These are phyloP conservation scores for Clarireedia paspali DNA, from an alignment of 2,329 filamentous ascomycete genomes.

Conservation along the genomic window DNA sequence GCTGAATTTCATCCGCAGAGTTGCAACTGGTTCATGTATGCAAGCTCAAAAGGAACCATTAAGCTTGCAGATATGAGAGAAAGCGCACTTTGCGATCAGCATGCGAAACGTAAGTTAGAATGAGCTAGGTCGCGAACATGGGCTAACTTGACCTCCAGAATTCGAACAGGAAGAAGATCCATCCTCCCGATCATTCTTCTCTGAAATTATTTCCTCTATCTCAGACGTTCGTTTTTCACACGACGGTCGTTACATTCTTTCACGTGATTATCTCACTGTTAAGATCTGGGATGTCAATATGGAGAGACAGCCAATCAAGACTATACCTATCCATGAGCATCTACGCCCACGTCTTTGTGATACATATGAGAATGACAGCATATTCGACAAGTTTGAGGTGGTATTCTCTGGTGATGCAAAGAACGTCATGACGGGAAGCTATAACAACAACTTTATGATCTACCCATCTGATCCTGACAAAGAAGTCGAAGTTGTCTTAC, in stretches of 20 bases:
- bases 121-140: not conserved
- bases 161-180: slow-evolving; percentile 99
- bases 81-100: slow-evolving; percentile 90
- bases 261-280: slow-evolving; percentile 94
- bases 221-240: slow-evolving; percentile 97
- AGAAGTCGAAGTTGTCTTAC: slow-evolving; percentile 93
- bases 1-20: slow-evolving; percentile 95
- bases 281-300: slow-evolving; percentile 99
- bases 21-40: slow-evolving; percentile 99
- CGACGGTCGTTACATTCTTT: slow-evolving; percentile 94
- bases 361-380: slow-evolving; percentile 98
- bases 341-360: slow-evolving; percentile 89
- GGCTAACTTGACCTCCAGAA: slow-evolving; percentile 46
- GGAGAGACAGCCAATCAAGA: slow-evolving; percentile 96
- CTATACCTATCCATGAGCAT: slow-evolving; percentile 97
- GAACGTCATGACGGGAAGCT: slow-evolving; percentile 99
- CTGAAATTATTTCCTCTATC: slow-evolving; percentile 98
- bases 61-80: slow-evolving; percentile 98
- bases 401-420: slow-evolving; percentile 97
- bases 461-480: slow-evolving; percentile 94
- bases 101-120: slow-evolving; percentile 69
- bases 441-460: slow-evolving; percentile 99
- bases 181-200: slow-evolving; percentile 95
- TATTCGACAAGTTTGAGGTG: slow-evolving; percentile 99
- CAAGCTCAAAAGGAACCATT: slow-evolving; percentile 97